Base-by-base conservation (phyloP, 2,329 filamentous ascomycete genomes). In the Xylaria multiplex region DNA sequence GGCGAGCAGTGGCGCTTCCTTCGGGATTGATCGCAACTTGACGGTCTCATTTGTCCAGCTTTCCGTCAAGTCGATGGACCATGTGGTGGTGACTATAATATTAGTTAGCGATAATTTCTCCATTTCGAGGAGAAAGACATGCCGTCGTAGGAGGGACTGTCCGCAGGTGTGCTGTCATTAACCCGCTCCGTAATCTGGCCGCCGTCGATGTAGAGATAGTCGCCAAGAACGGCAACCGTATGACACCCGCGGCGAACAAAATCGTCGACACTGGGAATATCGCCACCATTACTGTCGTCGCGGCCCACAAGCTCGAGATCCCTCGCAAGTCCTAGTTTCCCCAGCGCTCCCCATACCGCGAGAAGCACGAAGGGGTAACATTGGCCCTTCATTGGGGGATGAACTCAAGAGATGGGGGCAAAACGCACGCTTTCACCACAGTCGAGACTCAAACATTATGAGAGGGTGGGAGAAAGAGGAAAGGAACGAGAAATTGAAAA, bases 161-260 rank as follows among this genome's bases (percentile, higher is more conserved):
- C 62, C 30, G 72, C 65, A 1, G 70, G 62, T 37, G 64, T 53
- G 22, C 70, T 72, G 6, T 73, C 76, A 30, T 76, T 70, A 54
- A 69, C 63, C 11, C 68, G 68, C 40, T 74, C 72, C 2, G 72
- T 77, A 2, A 79, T 58, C 64, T 78, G 74, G 16, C 79, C 79
- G 50, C 79, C 79, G 61, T 81, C 78, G 53, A 81, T 75, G 58
- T 80, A 81, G 43, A 78, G 66, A 52, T 78, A 78, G 60, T 80
- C 74, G 9, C 77, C 77, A 13, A 80, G 60, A n/a, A 77, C 74
- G 52, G 75, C 73, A 22, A 73, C 73, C 1, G 64, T 69, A 16
- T 62, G 59, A 22, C 61, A 67, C 8, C 48, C 60, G 24, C 63
- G 68, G 43, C 68, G 67, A 40, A 74, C 52, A 67, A 74, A 76